Percentiles rank a stretch among this genome's conserved stretches.
Evolutionary conservation across 805 yeast species (phyloP).

Genomic region (Wickerhamiella galacta): DNA sequence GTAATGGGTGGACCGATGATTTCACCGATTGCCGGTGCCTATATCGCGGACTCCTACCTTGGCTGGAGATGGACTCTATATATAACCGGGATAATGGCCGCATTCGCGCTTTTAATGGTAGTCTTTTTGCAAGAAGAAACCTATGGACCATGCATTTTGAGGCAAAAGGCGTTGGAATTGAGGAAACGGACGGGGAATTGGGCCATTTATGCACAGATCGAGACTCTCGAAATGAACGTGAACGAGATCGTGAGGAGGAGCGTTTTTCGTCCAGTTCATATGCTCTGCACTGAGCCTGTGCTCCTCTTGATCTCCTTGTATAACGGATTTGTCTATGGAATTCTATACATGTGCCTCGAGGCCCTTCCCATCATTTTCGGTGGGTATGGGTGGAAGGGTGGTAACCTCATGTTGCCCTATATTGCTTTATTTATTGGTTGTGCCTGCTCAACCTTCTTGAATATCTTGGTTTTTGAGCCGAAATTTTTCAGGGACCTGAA

Average conservation of each 20-base stretch:
- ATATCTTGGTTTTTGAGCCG: constrained; percentile 37
- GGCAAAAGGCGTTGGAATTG: constrained; percentile 42
- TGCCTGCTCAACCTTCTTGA: constrained; percentile 35
- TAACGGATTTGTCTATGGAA: constrained; percentile 27
- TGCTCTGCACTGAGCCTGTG: constrained; percentile 25
- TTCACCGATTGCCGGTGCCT: constrained; percentile 68
- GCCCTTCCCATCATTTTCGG: constrained; percentile 24
- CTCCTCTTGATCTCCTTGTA: constrained; percentile 23
- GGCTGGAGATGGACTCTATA: constrained; percentile 81
- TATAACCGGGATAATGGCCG: constrained; percentile 46
- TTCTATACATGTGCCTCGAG: constrained; percentile 25
- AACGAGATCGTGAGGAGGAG: constrained; percentile 26
- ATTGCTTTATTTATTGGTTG: constrained; percentile 61
- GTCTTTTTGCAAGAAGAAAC: constrained; percentile 44
- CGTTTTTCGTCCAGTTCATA: constrained; percentile 17
- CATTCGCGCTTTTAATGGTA: constrained; percentile 26
- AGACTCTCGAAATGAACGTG: constrained; percentile 23
- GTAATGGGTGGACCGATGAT: constrained; percentile 68
- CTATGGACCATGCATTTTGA: constrained; percentile 52
- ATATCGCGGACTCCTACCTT: constrained; percentile 39
- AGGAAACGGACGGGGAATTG: constrained; percentile 61
- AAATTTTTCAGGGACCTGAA: constrained; percentile 31
- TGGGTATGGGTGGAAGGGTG: constrained; percentile 42
- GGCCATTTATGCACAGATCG: constrained; percentile 59
- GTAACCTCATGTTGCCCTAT: constrained; percentile 65